Base-by-base conservation (phyloP, 108 stramenopile genomes). In the Cyclotella kingstonii region DNA sequence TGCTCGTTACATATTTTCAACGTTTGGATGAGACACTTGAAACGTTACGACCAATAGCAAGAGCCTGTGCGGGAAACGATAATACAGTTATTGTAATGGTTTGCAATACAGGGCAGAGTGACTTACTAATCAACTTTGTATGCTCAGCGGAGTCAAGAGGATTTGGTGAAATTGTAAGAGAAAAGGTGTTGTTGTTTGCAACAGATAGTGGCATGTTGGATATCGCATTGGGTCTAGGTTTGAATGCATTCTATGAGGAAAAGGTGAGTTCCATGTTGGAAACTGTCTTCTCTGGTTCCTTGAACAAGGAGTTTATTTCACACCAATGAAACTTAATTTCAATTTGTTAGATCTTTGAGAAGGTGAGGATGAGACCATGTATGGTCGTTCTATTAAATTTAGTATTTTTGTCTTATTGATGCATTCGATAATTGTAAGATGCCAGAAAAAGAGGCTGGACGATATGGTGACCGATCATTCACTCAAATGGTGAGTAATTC, bases 61-160 rank as follows among this genome's bases (percentile, higher is more conserved):
- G 78, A 45, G 49, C 74, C 11, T 73, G 87, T 52, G 81, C 83
- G 15, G 66, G 76, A 12, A 39, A 36, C 11, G 66, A 66, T 23
- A 76, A 76, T 29, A 63, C 66, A 10, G 67, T 82, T 18, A 59
- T 79, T 41, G 81, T 82, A 10, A 75, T 82, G 81, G 78, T 80
- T 2, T 75, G 76, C 39, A 78, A 77, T 43, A 74, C 61, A 1
- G 81, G 77, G 7, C 67, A 74, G 54, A 65, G 57, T 39, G 75
- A 76, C 30, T 61, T 80, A 31, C 56, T 80, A 25, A 72, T 76
- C 15, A 80, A 80, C 45, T 80, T 80, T 46, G 48, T 66, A 11
- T 80, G 79, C 42, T 76, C 79, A 26, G 73, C 79, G 12, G 50
- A 68, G n/a, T 38, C 66, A 10, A 40, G 70, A 23, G 78, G 78